Conservation (phyloP, 1,284 basidiomycete species). For the Inonotus obliquus region DNA sequence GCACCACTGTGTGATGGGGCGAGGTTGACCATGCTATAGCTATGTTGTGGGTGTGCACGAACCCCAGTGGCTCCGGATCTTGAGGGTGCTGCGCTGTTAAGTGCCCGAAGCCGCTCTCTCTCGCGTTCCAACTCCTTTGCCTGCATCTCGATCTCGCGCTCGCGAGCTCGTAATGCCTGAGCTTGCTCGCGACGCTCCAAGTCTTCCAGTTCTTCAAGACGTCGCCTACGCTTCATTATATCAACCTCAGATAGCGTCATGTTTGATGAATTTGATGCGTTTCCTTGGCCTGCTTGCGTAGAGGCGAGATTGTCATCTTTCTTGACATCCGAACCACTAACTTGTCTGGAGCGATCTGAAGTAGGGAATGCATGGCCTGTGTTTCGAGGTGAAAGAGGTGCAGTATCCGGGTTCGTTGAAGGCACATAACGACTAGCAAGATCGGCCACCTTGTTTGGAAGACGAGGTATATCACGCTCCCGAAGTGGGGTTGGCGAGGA, state of each 20-base stretch:
- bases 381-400: conserved; percentile 11
- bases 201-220: conserved; percentile 47
- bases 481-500: conserved; percentile 51
- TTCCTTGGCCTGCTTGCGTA: not conserved
- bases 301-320: not conserved
- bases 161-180: conserved; percentile 47
- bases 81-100: conserved; percentile 6
- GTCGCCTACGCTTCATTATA: conserved; percentile 35
- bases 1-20: not conserved
- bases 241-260: conserved; percentile 28
- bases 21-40: conserved; percentile 19
- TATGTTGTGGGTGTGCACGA: conserved; percentile 12
- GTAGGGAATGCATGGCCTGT: conserved; percentile 7
- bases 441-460: conserved; percentile 59
- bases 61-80: conserved; percentile 4
- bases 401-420: conserved; percentile 24
- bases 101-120: conserved; percentile 32
- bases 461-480: conserved; percentile 45
- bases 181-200: conserved; percentile 50
- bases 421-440: conserved; percentile 61
- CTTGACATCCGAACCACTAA: conserved; percentile 1
- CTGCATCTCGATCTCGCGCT: conserved; percentile 52
- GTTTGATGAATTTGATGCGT: not conserved
- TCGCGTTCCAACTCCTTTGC: conserved; percentile 52
- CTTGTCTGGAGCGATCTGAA: conserved; percentile 5